A percentile compares a stretch with the other conserved stretches of the same genome.
phyloP scores from a whole-genome alignment of 2,329 filamentous ascomycete genomes.

The Biscogniauxia sp. region DNA sequence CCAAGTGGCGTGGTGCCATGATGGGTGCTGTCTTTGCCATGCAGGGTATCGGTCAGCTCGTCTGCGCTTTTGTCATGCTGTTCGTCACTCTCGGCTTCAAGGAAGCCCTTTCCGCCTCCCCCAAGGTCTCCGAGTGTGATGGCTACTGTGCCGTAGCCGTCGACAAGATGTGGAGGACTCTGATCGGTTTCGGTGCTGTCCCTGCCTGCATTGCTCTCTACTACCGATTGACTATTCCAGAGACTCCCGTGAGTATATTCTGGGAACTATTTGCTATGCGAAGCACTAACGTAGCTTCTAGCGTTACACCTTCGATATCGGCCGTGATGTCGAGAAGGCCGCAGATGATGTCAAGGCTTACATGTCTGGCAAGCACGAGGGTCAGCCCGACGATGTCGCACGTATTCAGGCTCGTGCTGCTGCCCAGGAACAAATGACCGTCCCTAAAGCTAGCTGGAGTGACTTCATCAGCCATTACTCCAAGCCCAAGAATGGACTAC shows the following conservation, averaged over 20 bases:
- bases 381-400: constrained; percentile 63
- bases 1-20: constrained; percentile 83
- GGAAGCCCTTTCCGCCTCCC: constrained; percentile 53
- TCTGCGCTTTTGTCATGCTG: constrained; percentile 71
- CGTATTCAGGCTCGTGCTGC: constrained; percentile 58
- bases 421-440: constrained; percentile 52
- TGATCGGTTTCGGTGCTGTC: constrained; percentile 79
- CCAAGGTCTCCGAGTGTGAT: constrained; percentile 54
- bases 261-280: not conserved
- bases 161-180: constrained; percentile 83
- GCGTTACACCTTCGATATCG: constrained; percentile 82
- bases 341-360: constrained; percentile 74
- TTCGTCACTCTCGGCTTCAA: constrained; percentile 73
- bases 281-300: constrained; percentile 13
- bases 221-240: constrained; percentile 76
- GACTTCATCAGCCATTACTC: constrained; percentile 73
- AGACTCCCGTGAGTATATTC: constrained; percentile 59
- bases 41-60: constrained; percentile 80
- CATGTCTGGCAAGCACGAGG: constrained; percentile 61
- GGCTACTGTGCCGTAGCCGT: constrained; percentile 67
- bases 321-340: constrained; percentile 71
- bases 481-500: constrained; percentile 67
- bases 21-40: constrained; percentile 85
- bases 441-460: constrained; percentile 67
- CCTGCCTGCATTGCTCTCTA: constrained; percentile 80